A percentile compares a stretch with the other conserved stretches of the same genome.
Evolutionary conservation across 768 basidiomycete genomes (phyloP).

Genomic region (Lactifluus volemus): DNA sequence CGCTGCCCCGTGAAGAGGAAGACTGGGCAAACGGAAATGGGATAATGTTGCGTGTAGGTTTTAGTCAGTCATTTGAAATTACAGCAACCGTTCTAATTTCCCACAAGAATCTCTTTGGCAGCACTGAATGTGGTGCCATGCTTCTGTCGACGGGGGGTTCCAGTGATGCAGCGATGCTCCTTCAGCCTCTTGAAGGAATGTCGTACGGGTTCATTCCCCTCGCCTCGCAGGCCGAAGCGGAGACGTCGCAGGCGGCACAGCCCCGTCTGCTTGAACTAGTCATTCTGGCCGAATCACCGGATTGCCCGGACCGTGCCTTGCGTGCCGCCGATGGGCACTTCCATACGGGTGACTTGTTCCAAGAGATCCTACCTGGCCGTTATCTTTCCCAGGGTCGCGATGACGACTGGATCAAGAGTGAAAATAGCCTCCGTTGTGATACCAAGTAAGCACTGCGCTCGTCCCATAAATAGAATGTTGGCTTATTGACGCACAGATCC

Average conservation of each 20-base stretch:
- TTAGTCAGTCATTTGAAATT: slow-evolving; percentile 14
- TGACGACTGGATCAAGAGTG: slow-evolving; percentile 83
- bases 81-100: slow-evolving; percentile 20
- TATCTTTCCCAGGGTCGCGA: slow-evolving; percentile 65
- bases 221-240: slow-evolving; percentile 26
- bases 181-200: slow-evolving; percentile 52
- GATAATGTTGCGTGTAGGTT: slow-evolving; percentile 52
- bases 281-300: slow-evolving; percentile 55
- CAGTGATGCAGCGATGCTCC: slow-evolving; percentile 41
- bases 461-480: background rate
- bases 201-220: slow-evolving; percentile 62
- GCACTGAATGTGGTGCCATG: slow-evolving; percentile 73
- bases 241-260: slow-evolving; percentile 33
- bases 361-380: slow-evolving; percentile 45
- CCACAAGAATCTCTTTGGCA: slow-evolving; percentile 66
- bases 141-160: slow-evolving; percentile 49
- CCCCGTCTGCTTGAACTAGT: slow-evolving; percentile 63
- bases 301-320: slow-evolving; percentile 56
- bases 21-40: slow-evolving; percentile 59
- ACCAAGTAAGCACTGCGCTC: slow-evolving; percentile 40
- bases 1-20: slow-evolving; percentile 59
- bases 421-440: slow-evolving; percentile 70
- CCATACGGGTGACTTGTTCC: slow-evolving; percentile 79
- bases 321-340: slow-evolving; percentile 59
- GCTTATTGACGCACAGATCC: slow-evolving; percentile 31